These are phyloP conservation scores for Leonotis leonurus DNA, from an alignment of 257 asterid species.

Conservation along the genomic window DNA sequence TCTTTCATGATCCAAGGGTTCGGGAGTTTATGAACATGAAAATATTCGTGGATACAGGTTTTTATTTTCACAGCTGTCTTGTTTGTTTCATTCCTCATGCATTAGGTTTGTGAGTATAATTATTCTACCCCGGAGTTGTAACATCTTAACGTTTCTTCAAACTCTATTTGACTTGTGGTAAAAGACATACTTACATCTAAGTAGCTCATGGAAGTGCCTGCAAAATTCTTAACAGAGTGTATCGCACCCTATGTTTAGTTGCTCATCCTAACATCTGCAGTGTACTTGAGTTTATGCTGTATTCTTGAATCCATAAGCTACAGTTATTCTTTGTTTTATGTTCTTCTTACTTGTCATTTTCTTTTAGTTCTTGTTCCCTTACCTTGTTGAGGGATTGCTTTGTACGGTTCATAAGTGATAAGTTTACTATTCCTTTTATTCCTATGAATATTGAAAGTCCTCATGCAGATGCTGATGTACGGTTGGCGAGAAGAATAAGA, in stretches of 20 bases:
- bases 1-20: conserved; percentile 87
- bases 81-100: conserved; percentile 4
- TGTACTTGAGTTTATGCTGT: conserved; percentile 1
- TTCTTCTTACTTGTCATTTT: not conserved
- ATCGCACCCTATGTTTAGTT: not conserved
- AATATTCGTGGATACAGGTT: conserved; percentile 98
- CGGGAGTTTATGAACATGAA: conserved; percentile 90
- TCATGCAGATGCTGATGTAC: conserved; percentile 98
- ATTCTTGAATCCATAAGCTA: not conserved
- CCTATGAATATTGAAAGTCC: conserved; percentile 31
- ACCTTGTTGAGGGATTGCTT: not conserved
- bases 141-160: not conserved
- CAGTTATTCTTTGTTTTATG: not conserved
- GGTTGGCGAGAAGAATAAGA: conserved; percentile 92
- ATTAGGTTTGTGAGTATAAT: not conserved
- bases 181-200: not conserved
- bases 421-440: conserved; percentile 14
- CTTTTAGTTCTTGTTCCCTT: conserved; percentile 1
- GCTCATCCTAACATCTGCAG: not conserved
- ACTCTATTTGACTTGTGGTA: not conserved
- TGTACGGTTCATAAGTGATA: conserved; percentile 13
- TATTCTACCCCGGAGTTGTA: not conserved
- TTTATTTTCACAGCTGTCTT: conserved; percentile 17
- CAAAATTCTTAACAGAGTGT: not conserved
- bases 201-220: conserved; percentile 13